phyloP scores from a whole-genome alignment of 2,329 filamentous ascomycete species.

The Fusarium nodosum region DNA sequence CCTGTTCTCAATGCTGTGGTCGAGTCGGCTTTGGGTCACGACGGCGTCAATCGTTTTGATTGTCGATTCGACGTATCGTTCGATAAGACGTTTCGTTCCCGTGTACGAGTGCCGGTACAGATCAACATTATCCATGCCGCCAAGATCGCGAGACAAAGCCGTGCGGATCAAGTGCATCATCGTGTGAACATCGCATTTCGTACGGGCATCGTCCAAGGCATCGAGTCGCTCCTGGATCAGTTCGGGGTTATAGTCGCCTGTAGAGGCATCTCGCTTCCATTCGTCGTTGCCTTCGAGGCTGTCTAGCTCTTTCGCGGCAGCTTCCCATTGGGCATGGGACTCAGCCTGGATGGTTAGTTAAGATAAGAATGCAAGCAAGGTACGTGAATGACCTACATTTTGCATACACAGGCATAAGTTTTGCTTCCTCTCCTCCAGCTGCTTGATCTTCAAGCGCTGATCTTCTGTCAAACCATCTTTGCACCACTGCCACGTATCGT shows the following conservation, averaged over 20 bases:
- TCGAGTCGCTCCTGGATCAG: constrained; percentile 78
- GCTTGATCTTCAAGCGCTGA: constrained; percentile 62
- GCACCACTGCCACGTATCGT: constrained; percentile 61
- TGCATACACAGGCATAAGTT: constrained; percentile 74
- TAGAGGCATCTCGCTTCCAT: constrained; percentile 78
- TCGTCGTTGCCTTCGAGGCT: constrained; percentile 81
- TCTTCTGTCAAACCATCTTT: constrained; percentile 67
- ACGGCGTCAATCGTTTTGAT: constrained; percentile 79
- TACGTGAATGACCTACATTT: constrained; percentile 63
- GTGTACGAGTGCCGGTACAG: constrained; percentile 88
- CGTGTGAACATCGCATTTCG: constrained; percentile 76
- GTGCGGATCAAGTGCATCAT: constrained; percentile 89
- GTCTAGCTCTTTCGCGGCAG: constrained; percentile 82
- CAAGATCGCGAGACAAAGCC: constrained; percentile 82
- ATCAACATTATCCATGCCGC: constrained; percentile 85
- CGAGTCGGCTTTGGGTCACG: constrained; percentile 70
- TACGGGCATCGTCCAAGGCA: constrained; percentile 80
- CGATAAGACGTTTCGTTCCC: constrained; percentile 89
- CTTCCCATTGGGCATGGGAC: constrained; percentile 78
- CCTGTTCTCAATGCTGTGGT: constrained; percentile 69
- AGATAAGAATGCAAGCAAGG: not conserved
- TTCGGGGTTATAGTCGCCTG: constrained; percentile 77
- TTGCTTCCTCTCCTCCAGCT: constrained; percentile 71
- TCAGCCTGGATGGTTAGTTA: constrained; percentile 66
- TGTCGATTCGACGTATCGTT: constrained; percentile 86